Percentiles rank a stretch among this genome's conserved stretches.
phyloP scores from a whole-genome alignment of 139 green algal species.

The Parachlorella kessleri region DNA sequence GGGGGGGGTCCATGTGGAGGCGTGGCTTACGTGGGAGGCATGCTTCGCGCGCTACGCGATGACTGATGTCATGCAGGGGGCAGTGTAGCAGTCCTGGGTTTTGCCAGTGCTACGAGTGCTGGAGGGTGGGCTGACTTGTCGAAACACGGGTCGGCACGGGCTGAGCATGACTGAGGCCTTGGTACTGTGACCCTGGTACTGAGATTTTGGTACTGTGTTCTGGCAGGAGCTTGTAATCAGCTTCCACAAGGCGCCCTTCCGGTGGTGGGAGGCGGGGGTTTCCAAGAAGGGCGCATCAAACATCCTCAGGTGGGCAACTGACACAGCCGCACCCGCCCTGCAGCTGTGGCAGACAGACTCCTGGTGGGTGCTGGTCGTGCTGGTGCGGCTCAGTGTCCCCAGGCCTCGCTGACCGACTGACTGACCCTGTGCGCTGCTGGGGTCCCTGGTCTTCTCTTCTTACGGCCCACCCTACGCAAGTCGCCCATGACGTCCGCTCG shows the following conservation, averaged over 20 bases:
- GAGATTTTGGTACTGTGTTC: background rate
- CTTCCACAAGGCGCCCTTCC: constrained; percentile 50
- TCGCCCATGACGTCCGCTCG: background rate
- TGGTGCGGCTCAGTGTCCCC: background rate
- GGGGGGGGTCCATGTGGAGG: background rate
- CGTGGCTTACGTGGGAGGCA: background rate
- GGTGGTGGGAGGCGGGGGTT: constrained; percentile 41
- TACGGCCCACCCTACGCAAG: too few relatives aligned
- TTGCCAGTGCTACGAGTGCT: background rate
- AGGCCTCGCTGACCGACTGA: background rate
- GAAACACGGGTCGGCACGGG: too few relatives aligned
- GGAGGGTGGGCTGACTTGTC: too few relatives aligned
- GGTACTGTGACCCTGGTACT: background rate
- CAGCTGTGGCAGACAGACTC: too few relatives aligned
- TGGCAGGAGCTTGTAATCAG: constrained; percentile 44
- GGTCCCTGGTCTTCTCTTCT: too few relatives aligned
- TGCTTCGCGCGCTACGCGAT: constrained; percentile 36
- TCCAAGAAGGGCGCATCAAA: constrained; percentile 10
- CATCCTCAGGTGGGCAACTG: constrained; percentile 5
- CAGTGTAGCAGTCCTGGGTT: constrained; percentile 29
- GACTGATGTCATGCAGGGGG: constrained; percentile 46
- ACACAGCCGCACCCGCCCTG: too few relatives aligned
- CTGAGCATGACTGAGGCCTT: background rate
- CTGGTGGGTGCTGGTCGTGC: background rate
- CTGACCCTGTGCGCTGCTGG: too few relatives aligned